Conservation (phyloP, 2,329 filamentous ascomycete genomes). For the Chalaropsis ovoidea region DNA sequence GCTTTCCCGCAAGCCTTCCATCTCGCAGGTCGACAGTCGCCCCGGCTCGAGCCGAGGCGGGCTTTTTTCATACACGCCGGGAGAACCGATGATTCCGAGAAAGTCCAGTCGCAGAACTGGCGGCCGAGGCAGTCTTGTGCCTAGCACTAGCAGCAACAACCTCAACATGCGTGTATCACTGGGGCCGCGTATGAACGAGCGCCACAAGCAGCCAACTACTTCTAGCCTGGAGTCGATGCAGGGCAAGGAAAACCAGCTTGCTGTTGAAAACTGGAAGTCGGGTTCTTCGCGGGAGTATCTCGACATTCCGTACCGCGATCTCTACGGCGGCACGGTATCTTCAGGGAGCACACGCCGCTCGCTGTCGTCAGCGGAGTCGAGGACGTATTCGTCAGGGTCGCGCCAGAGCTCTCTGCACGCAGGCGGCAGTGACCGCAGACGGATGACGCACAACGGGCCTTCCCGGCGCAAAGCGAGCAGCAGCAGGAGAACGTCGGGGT, state of each 20-base stretch:
- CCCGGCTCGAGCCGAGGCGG: neutral
- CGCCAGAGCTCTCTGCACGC: conserved; percentile 15
- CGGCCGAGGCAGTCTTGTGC: neutral
- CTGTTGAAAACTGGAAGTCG: conserved; percentile 21
- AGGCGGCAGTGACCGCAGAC: neutral
- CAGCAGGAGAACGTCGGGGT: conserved; percentile 19
- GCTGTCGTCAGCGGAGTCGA: neutral
- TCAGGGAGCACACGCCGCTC: conserved; percentile 14
- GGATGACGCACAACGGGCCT: conserved; percentile 13
- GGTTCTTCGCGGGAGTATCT: conserved; percentile 18
- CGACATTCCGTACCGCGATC: conserved; percentile 22
- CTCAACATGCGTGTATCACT: conserved; percentile 16
- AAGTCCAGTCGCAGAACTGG: conserved; percentile 16
- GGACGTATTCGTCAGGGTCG: conserved; percentile 17
- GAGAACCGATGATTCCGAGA: conserved; percentile 13
- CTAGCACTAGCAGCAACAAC: conserved; percentile 16
- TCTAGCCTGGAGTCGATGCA: conserved; percentile 18
- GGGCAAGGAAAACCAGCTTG: conserved; percentile 22
- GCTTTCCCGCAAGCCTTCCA: conserved; percentile 18
- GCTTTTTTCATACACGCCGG: conserved; percentile 14
- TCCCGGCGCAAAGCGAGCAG: conserved; percentile 15
- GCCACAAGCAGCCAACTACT: conserved; percentile 13
- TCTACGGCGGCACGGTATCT: conserved; percentile 17
- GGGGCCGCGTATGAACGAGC: conserved; percentile 7
- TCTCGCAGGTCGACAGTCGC: conserved; percentile 14